phyloP scores from a whole-genome alignment of 495 filamentous ascomycete species.

The Entonaema liquescens region DNA sequence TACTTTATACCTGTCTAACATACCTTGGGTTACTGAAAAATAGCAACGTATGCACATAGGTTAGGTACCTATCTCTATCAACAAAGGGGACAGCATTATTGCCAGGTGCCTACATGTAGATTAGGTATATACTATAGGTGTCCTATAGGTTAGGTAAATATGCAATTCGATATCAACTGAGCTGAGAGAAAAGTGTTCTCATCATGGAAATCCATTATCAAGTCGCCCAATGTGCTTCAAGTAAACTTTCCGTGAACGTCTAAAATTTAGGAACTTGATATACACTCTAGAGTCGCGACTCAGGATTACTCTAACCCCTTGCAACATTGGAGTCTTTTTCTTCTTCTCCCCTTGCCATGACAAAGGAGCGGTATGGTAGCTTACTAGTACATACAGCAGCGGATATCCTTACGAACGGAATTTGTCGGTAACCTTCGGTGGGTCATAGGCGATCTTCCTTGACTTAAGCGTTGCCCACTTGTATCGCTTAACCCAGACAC shows the following conservation, averaged over 20 bases:
- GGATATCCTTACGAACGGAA: slow-evolving; percentile 48
- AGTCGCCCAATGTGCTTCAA: slow-evolving; percentile 26
- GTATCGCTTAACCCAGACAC: slow-evolving; percentile 99
- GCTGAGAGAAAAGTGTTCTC: background rate
- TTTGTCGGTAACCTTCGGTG: slow-evolving; percentile 61
- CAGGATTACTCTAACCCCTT: slow-evolving; percentile 39
- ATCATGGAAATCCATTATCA: slow-evolving; percentile 15
- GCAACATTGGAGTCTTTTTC: slow-evolving; percentile 41
- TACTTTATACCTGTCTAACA: too few species aligned
- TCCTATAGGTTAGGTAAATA: background rate
- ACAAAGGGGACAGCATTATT: too few species aligned
- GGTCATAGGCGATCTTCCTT: slow-evolving; percentile 88
- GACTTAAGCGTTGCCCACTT: slow-evolving; percentile 98
- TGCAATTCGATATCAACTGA: background rate
- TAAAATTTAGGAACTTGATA: slow-evolving; percentile 47
- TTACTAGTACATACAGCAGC: slow-evolving; percentile 57
- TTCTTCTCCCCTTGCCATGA: slow-evolving; percentile 46
- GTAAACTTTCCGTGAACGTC: slow-evolving; percentile 33
- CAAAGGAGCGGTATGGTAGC: slow-evolving; percentile 49
- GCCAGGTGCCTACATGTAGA: too few species aligned
- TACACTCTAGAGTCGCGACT: slow-evolving; percentile 48
- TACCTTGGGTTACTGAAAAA: too few species aligned
- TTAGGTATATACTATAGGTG: background rate
- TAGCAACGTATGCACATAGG: too few species aligned
- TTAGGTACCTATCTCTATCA: too few species aligned